Percentiles rank a stretch among this genome's conserved stretches.
phyloP scores from a whole-genome alignment of 2,329 filamentous ascomycete genomes.

The Trichoderma simmonsii region DNA sequence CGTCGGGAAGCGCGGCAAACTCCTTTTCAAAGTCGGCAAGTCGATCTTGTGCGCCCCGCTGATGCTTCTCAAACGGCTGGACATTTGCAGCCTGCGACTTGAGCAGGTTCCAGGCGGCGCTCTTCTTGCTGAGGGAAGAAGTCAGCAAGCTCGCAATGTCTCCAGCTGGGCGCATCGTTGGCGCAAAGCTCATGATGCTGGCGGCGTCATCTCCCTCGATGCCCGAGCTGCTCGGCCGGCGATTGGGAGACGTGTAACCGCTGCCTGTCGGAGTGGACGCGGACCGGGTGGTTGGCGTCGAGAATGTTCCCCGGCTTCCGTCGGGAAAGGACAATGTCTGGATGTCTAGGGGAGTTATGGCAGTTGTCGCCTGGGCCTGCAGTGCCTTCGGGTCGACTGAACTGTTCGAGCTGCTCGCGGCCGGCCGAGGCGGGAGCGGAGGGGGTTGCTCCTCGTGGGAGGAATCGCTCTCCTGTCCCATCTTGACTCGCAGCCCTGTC shows the following conservation, averaged over 20 bases:
- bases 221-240: constrained; percentile 30
- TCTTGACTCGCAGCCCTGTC: constrained; percentile 25
- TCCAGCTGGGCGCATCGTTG: constrained; percentile 58
- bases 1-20: constrained; percentile 70
- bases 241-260: constrained; percentile 40
- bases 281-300: constrained; percentile 37
- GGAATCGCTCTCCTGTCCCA: constrained; percentile 30
- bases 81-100: constrained; percentile 59
- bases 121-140: constrained; percentile 64
- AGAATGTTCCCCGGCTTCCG: constrained; percentile 63
- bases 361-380: constrained; percentile 74
- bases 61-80: constrained; percentile 58
- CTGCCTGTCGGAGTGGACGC: constrained; percentile 39
- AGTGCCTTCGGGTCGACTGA: constrained; percentile 40
- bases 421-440: constrained; percentile 53
- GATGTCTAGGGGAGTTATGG: constrained; percentile 76
- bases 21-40: constrained; percentile 70
- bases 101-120: constrained; percentile 66
- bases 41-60: constrained; percentile 44
- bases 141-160: constrained; percentile 81
- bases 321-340: constrained; percentile 73
- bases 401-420: constrained; percentile 35
- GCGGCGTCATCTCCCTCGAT: constrained; percentile 60
- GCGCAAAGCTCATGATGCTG: constrained; percentile 65
- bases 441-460: constrained; percentile 47